A percentile compares a stretch with the other conserved stretches of the same genome.
These are phyloP conservation scores for Calophaca sinica DNA, from an alignment of 306 rosid genomes.

Conservation along the genomic window DNA sequence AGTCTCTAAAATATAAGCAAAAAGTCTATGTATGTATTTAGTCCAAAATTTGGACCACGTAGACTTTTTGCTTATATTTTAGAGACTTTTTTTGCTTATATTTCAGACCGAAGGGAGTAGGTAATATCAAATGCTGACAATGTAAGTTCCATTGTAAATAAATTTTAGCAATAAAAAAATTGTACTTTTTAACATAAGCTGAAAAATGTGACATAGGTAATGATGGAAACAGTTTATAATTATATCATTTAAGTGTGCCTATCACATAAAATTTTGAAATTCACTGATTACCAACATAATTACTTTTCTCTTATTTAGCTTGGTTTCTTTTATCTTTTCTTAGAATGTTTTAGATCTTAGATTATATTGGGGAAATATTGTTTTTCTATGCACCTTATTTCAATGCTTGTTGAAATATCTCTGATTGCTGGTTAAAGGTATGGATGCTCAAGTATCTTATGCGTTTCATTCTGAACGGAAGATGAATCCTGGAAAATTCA, in stretches of 20 bases:
- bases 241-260: not conserved
- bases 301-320: not conserved
- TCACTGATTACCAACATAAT: not conserved
- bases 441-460: conserved; percentile 99
- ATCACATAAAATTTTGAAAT: conserved; percentile 2
- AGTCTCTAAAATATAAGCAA: too few species aligned
- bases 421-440: conserved; percentile 60
- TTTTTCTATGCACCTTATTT: conserved; percentile 1
- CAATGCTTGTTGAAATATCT: conserved; percentile 14
- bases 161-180: conserved; percentile 6
- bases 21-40: too few species aligned
- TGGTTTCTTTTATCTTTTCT: conserved; percentile 29
- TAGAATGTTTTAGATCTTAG: conserved; percentile 28
- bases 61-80: too few species aligned
- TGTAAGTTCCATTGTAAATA: conserved; percentile 13
- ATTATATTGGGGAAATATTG: conserved; percentile 15
- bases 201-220: not conserved
- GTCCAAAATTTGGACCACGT: too few species aligned
- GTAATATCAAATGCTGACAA: conserved; percentile 11
- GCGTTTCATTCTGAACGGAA: conserved; percentile 96
- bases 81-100: too few species aligned
- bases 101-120: too few species aligned
- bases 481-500: conserved; percentile 89
- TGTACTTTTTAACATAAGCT: not conserved
- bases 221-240: conserved; percentile 1